Base-by-base conservation (phyloP, 495 filamentous ascomycete genomes). In the Aspergillus homomorphus region DNA sequence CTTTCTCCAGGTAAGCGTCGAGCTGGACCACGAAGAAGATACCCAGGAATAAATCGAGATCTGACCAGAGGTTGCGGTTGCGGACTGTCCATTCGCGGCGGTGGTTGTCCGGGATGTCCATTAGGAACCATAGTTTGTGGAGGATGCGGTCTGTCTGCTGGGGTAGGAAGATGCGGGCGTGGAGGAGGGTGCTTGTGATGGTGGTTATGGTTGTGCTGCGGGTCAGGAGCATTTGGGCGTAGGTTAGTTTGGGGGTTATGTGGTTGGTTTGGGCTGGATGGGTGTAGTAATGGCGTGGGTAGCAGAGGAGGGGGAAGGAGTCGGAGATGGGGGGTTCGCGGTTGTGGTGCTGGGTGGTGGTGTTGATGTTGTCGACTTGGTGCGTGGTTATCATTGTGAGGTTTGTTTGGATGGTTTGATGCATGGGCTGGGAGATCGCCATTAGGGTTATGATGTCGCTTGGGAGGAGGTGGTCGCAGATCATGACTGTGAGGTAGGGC, bases 121-220 rank as follows among this genome's bases (percentile, higher is more conserved):
- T 83, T 22, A 85, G 57, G 26, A 88, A 79, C 88, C 87, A 89
- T 21, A 87, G 63, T 68, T 87, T 87, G 60, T 78, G 77, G 42
- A 90, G 65, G 18, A 76, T 70, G 3, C 67, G 21, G 19, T 69
- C 55, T 20, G 76, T n/a, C n/a, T n/a, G n/a, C n/a, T n/a, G n/a
- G n/a, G n/a, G n/a, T n/a, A n/a, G n/a, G n/a, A n/a, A n/a, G n/a
- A n/a, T 76, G 22, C 69, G 61, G 1, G 41, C 16, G 10, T 84
- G 85, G 12, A 86, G 61, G n/a, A 75, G 67, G 33, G 80, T 78
- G 8, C 85, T 82, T 19, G 75, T 63, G 60, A 90, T 87, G 20
- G 10, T 10, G 9, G 20, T 22, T 24, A 22, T 49, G 48, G 48
- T 26, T 12, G 16, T 30, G 46, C 21, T 2, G 21, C 9, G 20